Evolutionary conservation across 1,139 yeast genomes (phyloP), one percentile per base, ranked within the genome.

Genomic region (Scheffersomyces segobiensis): DNA sequence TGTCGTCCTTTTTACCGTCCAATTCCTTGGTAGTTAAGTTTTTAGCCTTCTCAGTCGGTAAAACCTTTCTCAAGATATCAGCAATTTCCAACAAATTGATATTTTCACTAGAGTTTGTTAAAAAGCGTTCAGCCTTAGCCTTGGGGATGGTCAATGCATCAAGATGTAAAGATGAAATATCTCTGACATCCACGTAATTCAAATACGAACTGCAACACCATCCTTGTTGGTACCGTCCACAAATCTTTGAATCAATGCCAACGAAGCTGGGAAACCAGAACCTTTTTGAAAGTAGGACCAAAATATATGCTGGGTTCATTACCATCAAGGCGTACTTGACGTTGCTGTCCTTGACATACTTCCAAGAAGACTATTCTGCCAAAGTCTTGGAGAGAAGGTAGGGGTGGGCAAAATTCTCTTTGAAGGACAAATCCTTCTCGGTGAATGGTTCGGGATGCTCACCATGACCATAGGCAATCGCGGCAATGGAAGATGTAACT

Each of bases 401-500:
- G 5, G 50, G 5, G n/a, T 17, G 14, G 3, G 22, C 17, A 20
- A 48, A n/a, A 48, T 24, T 24, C 17, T 19, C 50, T 8, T 20
- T 24, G 50, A 20, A 20, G 14, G 50, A 20, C 50, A 24, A 48
- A 20, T 48, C 50, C n/a, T 48, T 24, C 24, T 48, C 50, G 20
- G 50, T 20, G 24, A 48, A 48, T 19, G 50, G 50, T 10, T 48
- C 26, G 24, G 50, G 21, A 20, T 24, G 50, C 50, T 48, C 24
- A 24, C 24, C 50, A 20, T 48, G 50, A 3, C 50, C 50, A 48
- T 48, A 48, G 24, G 26, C 50, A 14, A 78, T 76, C 0, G 88
- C 80, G 10, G 87, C 87, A 65, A 74, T 80, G 0, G 88, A 83
- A 0, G 89, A 85, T 0, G 89, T 86, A 32, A 84, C 71, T 32